These are phyloP conservation scores for Acanthamoeba rhysodes DNA, from an alignment of 208 protist genomes.

Conservation along the genomic window DNA sequence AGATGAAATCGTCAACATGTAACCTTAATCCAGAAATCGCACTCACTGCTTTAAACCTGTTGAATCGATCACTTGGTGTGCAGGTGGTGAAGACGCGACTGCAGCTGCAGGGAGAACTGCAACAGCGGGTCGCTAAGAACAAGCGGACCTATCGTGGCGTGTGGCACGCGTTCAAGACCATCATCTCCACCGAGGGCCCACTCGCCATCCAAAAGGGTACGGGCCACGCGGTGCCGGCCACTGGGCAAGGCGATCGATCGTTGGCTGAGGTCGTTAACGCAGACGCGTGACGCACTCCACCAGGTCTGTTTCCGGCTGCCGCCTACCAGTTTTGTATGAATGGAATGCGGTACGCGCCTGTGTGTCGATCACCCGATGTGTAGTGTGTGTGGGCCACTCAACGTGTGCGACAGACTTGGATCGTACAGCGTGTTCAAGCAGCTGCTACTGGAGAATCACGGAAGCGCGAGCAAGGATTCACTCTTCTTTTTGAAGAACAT, in stretches of 20 bases:
- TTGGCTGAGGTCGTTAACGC: too few species aligned
- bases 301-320: conserved; percentile 74
- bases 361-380: conserved; percentile 40
- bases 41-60: too few species aligned
- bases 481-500: conserved; percentile 57
- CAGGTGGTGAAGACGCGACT: conserved; percentile 76
- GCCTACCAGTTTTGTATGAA: conserved; percentile 77
- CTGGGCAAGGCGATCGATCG: too few species aligned
- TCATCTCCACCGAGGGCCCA: conserved; percentile 55
- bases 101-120: conserved; percentile 77
- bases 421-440: conserved; percentile 23
- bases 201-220: conserved; percentile 27
- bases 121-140: neutral
- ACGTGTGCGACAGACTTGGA: conserved; percentile 57
- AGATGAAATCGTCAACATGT: too few species aligned
- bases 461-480: neutral
- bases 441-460: neutral
- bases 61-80: too few species aligned
- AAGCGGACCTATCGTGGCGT: conserved; percentile 62
- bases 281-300: neutral
- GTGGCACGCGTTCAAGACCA: conserved; percentile 57
- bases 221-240: neutral
- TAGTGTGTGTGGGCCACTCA: too few species aligned
- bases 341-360: neutral
- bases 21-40: too few species aligned